Base-by-base conservation (phyloP, 768 basidiomycete genomes). In the Paxillus involutus region DNA sequence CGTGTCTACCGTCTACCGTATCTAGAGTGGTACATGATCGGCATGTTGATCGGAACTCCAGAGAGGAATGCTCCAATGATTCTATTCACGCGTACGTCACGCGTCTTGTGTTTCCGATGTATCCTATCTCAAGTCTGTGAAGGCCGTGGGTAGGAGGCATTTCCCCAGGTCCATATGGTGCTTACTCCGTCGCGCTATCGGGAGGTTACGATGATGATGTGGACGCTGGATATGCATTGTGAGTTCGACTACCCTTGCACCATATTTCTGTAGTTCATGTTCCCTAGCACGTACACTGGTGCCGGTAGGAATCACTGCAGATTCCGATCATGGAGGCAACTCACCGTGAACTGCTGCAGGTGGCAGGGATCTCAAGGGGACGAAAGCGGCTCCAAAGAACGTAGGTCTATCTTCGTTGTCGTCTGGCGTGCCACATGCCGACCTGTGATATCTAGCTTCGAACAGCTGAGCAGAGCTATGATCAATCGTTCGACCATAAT, bases 161-260 rank as follows among this genome's bases (percentile, higher is more conserved):
- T 42, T 76, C 30, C 70, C 62, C 71, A 13, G 77, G 86, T 3
- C 72, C 72, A 0, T 56, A 85, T 6, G 94, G 94, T 2, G 89
- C 91, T 2, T 90, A 88, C 59, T 93, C 90, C 41, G 81, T 97
- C 13, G 93, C 89, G 3, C 80, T 96, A 3, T 93, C 90, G 39
- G 94, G 94, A 11, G 94, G 91, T 2, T 94, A 94, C 53, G 87
- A 89, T 32, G 91, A 93, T 51, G 91, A 93, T 59, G 80, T 93
- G 16, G 91, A 94, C 57, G 67, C 84, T 14, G 91, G 91, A 50
- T 86, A 91, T 57, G 88, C 79, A 12, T 93, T 93, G 90, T 91
- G 63, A 71, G 89, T 82, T 30, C 8, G 26, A 21, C 8, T 32
- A 24, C 13, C 14, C 17, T 44, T 24, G 43, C 3, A 14, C 35